Percentiles rank a stretch among this genome's conserved stretches.
Evolutionary conservation across 208 protist genomes (phyloP).

Genomic region (Crithidia expoeki): DNA sequence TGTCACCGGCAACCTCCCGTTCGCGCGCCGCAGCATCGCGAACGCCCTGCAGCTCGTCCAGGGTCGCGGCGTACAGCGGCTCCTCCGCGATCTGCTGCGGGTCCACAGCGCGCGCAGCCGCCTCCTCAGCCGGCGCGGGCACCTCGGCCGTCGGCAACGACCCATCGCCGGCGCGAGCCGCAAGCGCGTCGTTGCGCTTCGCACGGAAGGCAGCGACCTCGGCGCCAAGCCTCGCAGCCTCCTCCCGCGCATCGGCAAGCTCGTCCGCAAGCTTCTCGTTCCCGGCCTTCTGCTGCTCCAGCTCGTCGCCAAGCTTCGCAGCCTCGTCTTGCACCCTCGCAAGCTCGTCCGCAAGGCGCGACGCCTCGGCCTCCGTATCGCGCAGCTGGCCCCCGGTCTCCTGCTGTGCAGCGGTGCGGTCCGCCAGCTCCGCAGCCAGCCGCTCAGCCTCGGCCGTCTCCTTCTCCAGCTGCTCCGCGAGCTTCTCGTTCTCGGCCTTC

Average conservation of each 20-base stretch:
- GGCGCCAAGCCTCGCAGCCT: no score
- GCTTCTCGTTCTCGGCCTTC: not conserved
- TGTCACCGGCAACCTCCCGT: not conserved
- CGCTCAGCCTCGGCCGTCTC: constrained; percentile 6
- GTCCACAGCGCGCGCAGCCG: constrained; percentile 17
- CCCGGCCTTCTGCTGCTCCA: no score
- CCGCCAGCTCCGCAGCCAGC: not conserved
- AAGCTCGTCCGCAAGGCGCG: constrained; percentile 8
- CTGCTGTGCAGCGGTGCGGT: constrained; percentile 5
- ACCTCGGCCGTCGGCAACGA: constrained; percentile 28
- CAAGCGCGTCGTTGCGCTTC: constrained; percentile 43
- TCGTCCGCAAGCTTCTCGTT: no score
- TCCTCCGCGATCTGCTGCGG: constrained; percentile 21
- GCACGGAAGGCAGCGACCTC: constrained; percentile 19
- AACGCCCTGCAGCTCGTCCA: constrained; percentile 26
- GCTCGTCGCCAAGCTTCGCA: no score
- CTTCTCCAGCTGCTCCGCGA: constrained; percentile 25
- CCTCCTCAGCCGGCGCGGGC: constrained; percentile 24
- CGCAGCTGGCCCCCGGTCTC: constrained; percentile 1
- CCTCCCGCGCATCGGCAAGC: no score
- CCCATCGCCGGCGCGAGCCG: constrained; percentile 32
- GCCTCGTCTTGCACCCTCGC: not conserved
- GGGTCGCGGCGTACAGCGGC: constrained; percentile 24
- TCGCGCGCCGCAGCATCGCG: no score
- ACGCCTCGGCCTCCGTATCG: constrained; percentile 1